A percentile compares a stretch with the other conserved stretches of the same genome.
Evolutionary conservation across 495 filamentous ascomycete species (phyloP).

Genomic region (Lasiosphaeria miniovina): DNA sequence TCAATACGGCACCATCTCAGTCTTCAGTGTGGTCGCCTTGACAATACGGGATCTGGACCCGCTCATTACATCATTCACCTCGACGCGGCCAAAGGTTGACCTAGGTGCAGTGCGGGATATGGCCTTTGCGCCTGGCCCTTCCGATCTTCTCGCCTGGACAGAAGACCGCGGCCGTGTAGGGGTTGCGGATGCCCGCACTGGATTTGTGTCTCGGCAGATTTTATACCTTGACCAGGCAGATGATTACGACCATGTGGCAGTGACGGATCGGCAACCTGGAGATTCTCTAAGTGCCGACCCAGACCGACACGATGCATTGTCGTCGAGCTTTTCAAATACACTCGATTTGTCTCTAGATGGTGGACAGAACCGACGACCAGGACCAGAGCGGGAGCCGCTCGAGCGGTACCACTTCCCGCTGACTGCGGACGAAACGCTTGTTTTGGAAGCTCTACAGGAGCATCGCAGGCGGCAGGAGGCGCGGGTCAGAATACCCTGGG

Average conservation of each 20-base stretch:
- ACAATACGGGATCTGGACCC: slow-evolving; percentile 35
- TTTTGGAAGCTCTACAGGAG: slow-evolving; percentile 47
- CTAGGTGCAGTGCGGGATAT: slow-evolving; percentile 85
- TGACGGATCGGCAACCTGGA: slow-evolving; percentile 45
- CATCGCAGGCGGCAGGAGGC: slow-evolving; percentile 45
- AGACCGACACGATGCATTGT: slow-evolving; percentile 30
- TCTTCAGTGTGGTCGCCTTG: slow-evolving; percentile 45
- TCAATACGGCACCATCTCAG: slow-evolving; percentile 54
- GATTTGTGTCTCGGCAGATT: slow-evolving; percentile 72
- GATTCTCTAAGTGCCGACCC: slow-evolving; percentile 46
- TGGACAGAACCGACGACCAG: slow-evolving; percentile 18
- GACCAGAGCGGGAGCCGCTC: slow-evolving; percentile 27
- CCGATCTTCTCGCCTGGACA: slow-evolving; percentile 90
- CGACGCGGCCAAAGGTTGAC: slow-evolving; percentile 56
- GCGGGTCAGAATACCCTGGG: slow-evolving; percentile 18
- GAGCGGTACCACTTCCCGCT: slow-evolving; percentile 38
- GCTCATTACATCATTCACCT: slow-evolving; percentile 46
- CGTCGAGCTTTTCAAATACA: slow-evolving; percentile 16
- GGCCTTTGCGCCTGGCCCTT: slow-evolving; percentile 83
- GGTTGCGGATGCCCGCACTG: slow-evolving; percentile 76
- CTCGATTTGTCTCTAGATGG: slow-evolving; percentile 16
- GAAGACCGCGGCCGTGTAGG: slow-evolving; percentile 84
- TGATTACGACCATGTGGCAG: slow-evolving; percentile 47
- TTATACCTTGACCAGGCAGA: slow-evolving; percentile 60
- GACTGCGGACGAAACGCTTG: slow-evolving; percentile 44